Percentiles rank a stretch among this genome's conserved stretches.
phyloP scores from a whole-genome alignment of 2,329 filamentous ascomycete species.

The Boeremia lycopersici region DNA sequence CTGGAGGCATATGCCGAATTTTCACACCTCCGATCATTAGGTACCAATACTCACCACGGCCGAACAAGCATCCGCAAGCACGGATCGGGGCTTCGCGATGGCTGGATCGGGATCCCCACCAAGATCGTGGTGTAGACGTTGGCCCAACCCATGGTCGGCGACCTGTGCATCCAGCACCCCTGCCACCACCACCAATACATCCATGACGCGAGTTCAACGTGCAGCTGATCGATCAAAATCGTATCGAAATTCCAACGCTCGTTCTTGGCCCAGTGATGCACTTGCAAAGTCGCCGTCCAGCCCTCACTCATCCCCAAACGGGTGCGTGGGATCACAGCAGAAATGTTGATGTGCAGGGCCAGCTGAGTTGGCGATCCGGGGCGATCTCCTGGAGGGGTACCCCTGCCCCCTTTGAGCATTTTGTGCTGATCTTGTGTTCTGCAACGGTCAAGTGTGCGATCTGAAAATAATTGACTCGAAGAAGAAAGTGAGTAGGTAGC shows the following conservation, averaged over 20 bases:
- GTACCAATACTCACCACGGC: too few relatives aligned
- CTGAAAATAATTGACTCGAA: neutral
- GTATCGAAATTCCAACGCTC: neutral
- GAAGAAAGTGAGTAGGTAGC: neutral
- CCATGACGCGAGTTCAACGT: constrained; percentile 3
- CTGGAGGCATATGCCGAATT: too few relatives aligned
- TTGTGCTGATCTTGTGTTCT: constrained; percentile 1
- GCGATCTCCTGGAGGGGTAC: constrained; percentile 5
- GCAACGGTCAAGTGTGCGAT: constrained; percentile 8
- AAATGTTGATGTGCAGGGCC: constrained; percentile 15
- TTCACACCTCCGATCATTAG: too few relatives aligned
- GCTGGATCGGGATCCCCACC: constrained; percentile 9
- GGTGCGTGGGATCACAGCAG: neutral
- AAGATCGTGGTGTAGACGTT: constrained; percentile 5
- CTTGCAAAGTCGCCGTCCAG: neutral
- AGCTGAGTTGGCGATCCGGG: constrained; percentile 2
- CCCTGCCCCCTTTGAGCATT: neutral
- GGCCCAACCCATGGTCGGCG: constrained; percentile 6
- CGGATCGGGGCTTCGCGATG: constrained; percentile 9
- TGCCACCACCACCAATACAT: constrained; percentile 2
- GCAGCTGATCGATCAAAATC: constrained; percentile 8
- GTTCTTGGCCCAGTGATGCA: neutral
- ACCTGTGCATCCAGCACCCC: neutral
- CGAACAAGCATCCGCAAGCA: neutral
- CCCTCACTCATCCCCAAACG: neutral